Evolutionary conservation across 495 filamentous ascomycete species (phyloP).

Genomic region (Aspergillus incahuasiensis): DNA sequence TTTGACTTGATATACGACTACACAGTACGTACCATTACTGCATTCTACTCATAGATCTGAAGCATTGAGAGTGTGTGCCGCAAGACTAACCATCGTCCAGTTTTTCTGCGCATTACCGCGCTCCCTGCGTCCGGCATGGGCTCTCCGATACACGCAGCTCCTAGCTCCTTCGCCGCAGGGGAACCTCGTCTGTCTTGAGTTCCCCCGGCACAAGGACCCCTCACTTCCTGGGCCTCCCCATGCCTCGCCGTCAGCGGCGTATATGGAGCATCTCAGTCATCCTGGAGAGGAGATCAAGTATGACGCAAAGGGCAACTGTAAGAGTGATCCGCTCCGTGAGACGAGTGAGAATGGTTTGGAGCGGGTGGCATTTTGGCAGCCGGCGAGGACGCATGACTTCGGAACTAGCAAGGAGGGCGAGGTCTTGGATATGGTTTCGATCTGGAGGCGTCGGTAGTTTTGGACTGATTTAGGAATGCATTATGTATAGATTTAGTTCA

Average conservation of each 20-base stretch:
- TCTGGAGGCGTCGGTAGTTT: not conserved
- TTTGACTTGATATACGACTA: constrained; percentile 87
- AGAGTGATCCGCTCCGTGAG: constrained; percentile 38
- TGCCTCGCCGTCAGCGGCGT: constrained; percentile 56
- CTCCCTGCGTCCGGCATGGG: constrained; percentile 63
- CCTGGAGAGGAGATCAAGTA: constrained; percentile 65
- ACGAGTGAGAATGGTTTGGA: constrained; percentile 29
- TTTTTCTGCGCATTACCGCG: constrained; percentile 77
- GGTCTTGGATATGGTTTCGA: not conserved
- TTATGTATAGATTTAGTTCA: too few relatives aligned
- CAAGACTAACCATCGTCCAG: constrained; percentile 32
- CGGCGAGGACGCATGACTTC: constrained; percentile 62
- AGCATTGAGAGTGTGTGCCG: not conserved
- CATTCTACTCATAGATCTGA: not conserved
- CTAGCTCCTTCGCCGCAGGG: constrained; percentile 53
- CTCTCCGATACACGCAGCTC: constrained; percentile 58
- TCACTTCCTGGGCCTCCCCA: constrained; percentile 65
- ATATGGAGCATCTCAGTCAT: constrained; percentile 59
- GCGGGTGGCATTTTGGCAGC: constrained; percentile 60
- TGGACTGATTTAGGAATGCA: not conserved
- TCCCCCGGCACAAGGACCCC: constrained; percentile 65
- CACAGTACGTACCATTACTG: constrained; percentile 50
- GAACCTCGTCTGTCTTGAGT: constrained; percentile 73
- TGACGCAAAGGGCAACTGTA: constrained; percentile 49
- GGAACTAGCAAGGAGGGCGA: constrained; percentile 35